phyloP scores from a whole-genome alignment of 2,329 filamentous ascomycete genomes.

The Byssochlamys sp. region DNA sequence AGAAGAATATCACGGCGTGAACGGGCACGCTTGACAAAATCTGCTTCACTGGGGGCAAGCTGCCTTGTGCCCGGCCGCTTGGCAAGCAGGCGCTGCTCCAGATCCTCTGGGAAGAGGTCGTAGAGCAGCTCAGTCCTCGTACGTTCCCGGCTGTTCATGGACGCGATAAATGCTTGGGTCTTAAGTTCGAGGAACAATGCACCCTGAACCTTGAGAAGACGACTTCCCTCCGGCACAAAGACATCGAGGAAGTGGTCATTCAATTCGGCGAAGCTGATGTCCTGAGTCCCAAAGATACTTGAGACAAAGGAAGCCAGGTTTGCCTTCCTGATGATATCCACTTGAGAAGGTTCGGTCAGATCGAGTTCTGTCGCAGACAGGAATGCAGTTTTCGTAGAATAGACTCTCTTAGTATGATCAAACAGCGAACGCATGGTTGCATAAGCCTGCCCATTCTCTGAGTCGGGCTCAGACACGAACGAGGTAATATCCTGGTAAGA shows the following conservation, averaged over 20 bases:
- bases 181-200: conserved; percentile 56
- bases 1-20: conserved; percentile 50
- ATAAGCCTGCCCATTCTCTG: conserved; percentile 53
- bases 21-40: conserved; percentile 48
- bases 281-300: conserved; percentile 54
- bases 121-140: conserved; percentile 48
- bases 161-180: conserved; percentile 57
- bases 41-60: conserved; percentile 49
- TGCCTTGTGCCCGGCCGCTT: conserved; percentile 46
- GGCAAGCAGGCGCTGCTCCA: conserved; percentile 45
- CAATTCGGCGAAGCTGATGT: conserved; percentile 55
- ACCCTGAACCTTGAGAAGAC: conserved; percentile 51
- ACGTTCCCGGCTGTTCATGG: conserved; percentile 47
- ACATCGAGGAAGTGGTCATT: conserved; percentile 56
- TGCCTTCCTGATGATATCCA: conserved; percentile 53
- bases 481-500: conserved; percentile 48
- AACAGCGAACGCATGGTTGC: conserved; percentile 52
- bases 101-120: conserved; percentile 50
- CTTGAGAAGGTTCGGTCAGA: conserved; percentile 43
- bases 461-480: conserved; percentile 47
- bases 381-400: conserved; percentile 48
- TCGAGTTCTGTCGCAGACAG: conserved; percentile 45
- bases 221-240: conserved; percentile 51
- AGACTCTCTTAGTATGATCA: conserved; percentile 54
- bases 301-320: conserved; percentile 58